A percentile compares a stretch with the other conserved stretches of the same genome.
phyloP scores from a whole-genome alignment of 2,329 filamentous ascomycete genomes.

The Calonectria montana region DNA sequence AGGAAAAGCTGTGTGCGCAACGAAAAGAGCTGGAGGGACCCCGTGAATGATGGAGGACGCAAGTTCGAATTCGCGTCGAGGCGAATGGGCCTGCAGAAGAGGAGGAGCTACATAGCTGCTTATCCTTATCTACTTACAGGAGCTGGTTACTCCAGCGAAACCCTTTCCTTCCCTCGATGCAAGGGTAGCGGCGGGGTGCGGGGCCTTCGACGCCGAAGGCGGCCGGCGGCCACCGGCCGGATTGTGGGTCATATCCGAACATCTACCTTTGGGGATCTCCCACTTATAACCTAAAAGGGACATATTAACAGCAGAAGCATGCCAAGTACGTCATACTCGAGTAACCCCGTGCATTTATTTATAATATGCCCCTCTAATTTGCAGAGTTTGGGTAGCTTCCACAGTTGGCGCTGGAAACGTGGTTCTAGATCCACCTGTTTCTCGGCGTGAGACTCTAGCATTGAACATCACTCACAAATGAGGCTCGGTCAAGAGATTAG shows the following conservation, averaged over 20 bases:
- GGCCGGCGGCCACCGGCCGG: not conserved
- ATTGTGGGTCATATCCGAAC: not conserved
- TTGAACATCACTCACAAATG: too few species aligned
- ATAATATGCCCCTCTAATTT: not conserved
- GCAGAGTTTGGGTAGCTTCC: not conserved
- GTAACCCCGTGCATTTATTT: not conserved
- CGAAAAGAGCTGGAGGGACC: not conserved
- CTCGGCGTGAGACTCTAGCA: too few species aligned
- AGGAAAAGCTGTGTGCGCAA: not conserved
- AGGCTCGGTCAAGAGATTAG: too few species aligned
- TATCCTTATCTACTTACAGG: constrained; percentile 9
- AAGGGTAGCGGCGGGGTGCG: not conserved
- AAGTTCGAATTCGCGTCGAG: not conserved
- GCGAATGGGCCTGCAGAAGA: not conserved
- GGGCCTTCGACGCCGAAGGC: not conserved
- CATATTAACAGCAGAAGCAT: not conserved
- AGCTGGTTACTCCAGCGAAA: not conserved
- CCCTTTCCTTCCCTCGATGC: not conserved
- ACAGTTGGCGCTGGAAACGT: not conserved
- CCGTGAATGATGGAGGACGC: not conserved
- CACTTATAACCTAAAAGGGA: not conserved
- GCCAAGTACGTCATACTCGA: not conserved
- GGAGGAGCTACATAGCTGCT: not conserved
- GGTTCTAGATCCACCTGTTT: not conserved
- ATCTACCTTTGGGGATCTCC: not conserved